These are phyloP conservation scores for Brassica hybrid DNA, from an alignment of 441 rosid species.

Conservation along the genomic window DNA sequence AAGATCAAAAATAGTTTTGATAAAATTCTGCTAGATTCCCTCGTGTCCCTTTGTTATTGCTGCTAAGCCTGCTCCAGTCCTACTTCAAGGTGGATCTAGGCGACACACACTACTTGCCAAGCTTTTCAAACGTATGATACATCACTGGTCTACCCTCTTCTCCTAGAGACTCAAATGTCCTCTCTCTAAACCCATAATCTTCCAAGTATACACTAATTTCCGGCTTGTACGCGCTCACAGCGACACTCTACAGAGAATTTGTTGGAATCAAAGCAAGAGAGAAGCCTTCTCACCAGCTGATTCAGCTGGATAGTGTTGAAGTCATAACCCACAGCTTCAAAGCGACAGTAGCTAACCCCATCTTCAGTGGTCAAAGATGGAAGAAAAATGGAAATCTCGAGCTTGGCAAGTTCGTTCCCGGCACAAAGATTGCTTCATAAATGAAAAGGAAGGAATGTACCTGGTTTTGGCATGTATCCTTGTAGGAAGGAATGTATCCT, in stretches of 20 bases:
- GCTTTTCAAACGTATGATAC: slow-evolving; percentile 43
- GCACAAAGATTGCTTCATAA: slow-evolving; percentile 81
- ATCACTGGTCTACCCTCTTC: slow-evolving; percentile 41
- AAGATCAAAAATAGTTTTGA: slow-evolving; percentile 22
- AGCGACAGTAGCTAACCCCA: slow-evolving; percentile 47
- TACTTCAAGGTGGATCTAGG: slow-evolving; percentile 44
- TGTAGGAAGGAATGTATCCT: slow-evolving; percentile 24
- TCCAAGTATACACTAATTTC: slow-evolving; percentile 33
- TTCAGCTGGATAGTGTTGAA: slow-evolving; percentile 30
- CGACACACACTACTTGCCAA: slow-evolving; percentile 36
- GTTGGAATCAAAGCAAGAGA: slow-evolving; percentile 45
- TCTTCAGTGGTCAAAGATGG: slow-evolving; percentile 60
- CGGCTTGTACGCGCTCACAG: slow-evolving; percentile 24
- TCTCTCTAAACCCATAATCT: slow-evolving; percentile 38
- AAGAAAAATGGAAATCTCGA: slow-evolving; percentile 78
- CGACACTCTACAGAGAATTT: slow-evolving; percentile 43
- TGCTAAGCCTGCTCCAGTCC: slow-evolving; percentile 35
- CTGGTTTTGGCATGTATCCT: slow-evolving; percentile 62
- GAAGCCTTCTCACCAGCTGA: slow-evolving; percentile 43
- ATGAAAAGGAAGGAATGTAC: slow-evolving; percentile 81
- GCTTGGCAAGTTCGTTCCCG: slow-evolving; percentile 86
- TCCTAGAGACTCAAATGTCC: slow-evolving; percentile 41
- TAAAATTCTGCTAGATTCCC: slow-evolving; percentile 37
- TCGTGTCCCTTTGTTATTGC: slow-evolving; percentile 40
- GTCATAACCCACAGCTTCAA: slow-evolving; percentile 46